A percentile compares a stretch with the other conserved stretches of the same genome.
phyloP scores from a whole-genome alignment of 139 green algal genomes.

The Pleodorina starrii region DNA sequence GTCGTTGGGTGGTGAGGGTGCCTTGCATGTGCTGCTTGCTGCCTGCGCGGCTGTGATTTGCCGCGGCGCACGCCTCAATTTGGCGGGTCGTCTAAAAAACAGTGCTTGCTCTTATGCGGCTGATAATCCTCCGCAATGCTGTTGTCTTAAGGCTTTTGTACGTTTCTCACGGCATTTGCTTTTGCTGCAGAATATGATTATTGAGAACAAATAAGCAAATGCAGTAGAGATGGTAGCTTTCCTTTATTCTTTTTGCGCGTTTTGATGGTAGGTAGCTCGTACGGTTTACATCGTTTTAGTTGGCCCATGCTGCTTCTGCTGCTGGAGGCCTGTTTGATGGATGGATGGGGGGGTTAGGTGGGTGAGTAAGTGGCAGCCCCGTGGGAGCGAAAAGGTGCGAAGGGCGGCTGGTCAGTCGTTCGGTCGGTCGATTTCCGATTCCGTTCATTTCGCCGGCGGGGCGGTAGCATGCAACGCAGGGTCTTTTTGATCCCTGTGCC shows the following conservation, averaged over 20 bases:
- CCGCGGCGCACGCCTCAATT: neutral
- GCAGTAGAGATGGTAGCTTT: constrained; percentile 1
- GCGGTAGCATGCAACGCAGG: too few species aligned
- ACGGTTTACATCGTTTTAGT: too few species aligned
- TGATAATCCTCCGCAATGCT: too few species aligned
- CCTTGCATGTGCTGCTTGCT: neutral
- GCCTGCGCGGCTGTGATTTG: neutral
- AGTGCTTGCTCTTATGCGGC: neutral
- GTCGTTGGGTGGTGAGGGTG: neutral
- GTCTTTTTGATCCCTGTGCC: too few species aligned
- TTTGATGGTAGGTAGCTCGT: neutral
- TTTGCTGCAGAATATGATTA: neutral
- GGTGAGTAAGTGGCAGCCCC: too few species aligned
- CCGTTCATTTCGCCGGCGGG: too few species aligned
- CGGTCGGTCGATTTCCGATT: too few species aligned
- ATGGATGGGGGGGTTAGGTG: too few species aligned
- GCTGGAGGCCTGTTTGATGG: too few species aligned
- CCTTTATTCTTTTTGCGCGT: constrained; percentile 29
- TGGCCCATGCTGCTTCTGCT: too few species aligned
- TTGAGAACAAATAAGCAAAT: constrained; percentile 14
- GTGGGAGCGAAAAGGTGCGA: too few species aligned
- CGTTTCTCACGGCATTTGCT: constrained; percentile 18
- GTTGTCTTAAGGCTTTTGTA: neutral
- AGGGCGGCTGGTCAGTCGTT: too few species aligned
- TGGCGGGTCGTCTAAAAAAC: neutral